Conservation (phyloP, 352 stramenopile genomes). For the Phytophthora europaea region DNA sequence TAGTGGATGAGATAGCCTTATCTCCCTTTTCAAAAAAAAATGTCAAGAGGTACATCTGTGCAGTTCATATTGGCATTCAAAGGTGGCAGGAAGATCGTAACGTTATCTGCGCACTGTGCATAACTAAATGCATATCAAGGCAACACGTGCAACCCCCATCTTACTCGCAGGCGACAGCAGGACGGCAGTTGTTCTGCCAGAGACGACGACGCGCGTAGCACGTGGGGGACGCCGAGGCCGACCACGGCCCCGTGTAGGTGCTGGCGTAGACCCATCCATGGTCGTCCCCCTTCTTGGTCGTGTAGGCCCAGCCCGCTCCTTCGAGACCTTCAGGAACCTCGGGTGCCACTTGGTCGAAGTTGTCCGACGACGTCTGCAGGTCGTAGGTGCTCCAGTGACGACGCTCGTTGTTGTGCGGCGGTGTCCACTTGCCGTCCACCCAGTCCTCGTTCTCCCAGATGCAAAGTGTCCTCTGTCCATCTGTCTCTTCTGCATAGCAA, state of each 20-base stretch:
- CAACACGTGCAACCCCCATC: neutral
- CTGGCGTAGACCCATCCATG: conserved; percentile 79
- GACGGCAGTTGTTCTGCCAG: conserved; percentile 80
- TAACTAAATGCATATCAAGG: neutral
- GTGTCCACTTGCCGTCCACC: conserved; percentile 50
- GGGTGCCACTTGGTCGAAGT: conserved; percentile 74
- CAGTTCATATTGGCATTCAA: conserved; percentile 16
- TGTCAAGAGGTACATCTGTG: neutral
- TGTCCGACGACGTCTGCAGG: conserved; percentile 65
- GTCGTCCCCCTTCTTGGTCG: conserved; percentile 68
- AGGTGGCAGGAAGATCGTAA: neutral
- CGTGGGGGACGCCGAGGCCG: conserved; percentile 24
- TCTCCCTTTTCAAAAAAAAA: neutral
- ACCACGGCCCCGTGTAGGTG: conserved; percentile 75
- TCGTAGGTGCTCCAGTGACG: conserved; percentile 70
- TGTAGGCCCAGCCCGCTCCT: conserved; percentile 72
- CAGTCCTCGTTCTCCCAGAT: conserved; percentile 82
- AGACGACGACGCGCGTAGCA: conserved; percentile 67
- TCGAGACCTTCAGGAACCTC: conserved; percentile 62
- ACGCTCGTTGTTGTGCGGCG: conserved; percentile 61
- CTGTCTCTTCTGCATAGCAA: conserved; percentile 50
- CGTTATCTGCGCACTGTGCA: neutral
- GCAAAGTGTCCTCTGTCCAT: conserved; percentile 62
- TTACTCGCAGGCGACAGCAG: conserved; percentile 57
- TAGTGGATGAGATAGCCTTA: neutral